Percentiles rank a stretch among this genome's conserved stretches.
These are phyloP conservation scores for Quercus engelmannii DNA, from an alignment of 306 rosid genomes.

Conservation along the genomic window DNA sequence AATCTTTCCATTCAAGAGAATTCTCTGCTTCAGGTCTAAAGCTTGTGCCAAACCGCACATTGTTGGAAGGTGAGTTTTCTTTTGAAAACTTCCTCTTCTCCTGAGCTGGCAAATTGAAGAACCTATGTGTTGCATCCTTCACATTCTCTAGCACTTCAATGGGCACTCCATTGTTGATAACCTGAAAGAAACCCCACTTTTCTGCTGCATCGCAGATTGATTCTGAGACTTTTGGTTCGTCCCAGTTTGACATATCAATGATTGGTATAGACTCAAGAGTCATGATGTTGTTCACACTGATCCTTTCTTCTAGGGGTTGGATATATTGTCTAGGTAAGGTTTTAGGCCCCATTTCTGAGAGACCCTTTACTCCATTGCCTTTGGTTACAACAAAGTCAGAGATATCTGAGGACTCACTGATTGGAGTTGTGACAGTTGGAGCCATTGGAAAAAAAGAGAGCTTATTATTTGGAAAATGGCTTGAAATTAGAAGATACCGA, in stretches of 20 bases:
- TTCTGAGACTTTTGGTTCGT: constrained; percentile 26
- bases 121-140: constrained; percentile 47
- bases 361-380: constrained; percentile 59
- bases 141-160: constrained; percentile 33
- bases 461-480: no score
- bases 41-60: constrained; percentile 48
- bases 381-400: constrained; percentile 36
- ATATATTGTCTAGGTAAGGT: constrained; percentile 44
- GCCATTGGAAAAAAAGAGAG: constrained; percentile 9
- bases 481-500: not conserved
- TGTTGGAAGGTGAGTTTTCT: constrained; percentile 31
- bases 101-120: constrained; percentile 38
- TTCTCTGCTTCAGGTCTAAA: constrained; percentile 50
- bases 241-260: constrained; percentile 43
- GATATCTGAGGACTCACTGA: constrained; percentile 3
- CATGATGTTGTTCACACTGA: no score
- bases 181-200: constrained; percentile 61
- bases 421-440: not conserved
- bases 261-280: constrained; percentile 30
- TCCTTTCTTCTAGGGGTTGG: constrained; percentile 51
- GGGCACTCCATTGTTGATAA: constrained; percentile 56
- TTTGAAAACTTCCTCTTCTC: constrained; percentile 44
- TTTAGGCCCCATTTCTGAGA: constrained; percentile 43
- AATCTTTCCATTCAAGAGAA: constrained; percentile 68
- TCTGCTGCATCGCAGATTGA: constrained; percentile 53